Evolutionary conservation across 2,329 filamentous ascomycete species (phyloP).

Genomic region (Phaeosphaeriaceae sp.): DNA sequence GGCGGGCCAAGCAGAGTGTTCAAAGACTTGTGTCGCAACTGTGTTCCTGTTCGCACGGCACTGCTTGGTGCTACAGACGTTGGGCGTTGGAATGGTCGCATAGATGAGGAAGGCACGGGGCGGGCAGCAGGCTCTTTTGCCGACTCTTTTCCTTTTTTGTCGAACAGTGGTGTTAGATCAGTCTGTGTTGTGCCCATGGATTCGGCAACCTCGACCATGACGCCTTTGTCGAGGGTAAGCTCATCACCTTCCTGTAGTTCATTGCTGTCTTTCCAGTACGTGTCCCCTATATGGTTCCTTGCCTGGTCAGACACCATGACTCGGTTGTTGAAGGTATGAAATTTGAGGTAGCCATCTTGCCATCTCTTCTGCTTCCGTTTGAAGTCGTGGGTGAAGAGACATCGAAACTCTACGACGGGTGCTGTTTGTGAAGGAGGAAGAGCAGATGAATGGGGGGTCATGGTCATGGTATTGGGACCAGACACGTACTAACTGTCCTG

Average conservation of each 20-base stretch:
- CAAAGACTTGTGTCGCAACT: constrained; percentile 63
- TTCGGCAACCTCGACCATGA: constrained; percentile 82
- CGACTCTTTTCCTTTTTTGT: constrained; percentile 64
- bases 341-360: constrained; percentile 89
- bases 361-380: constrained; percentile 88
- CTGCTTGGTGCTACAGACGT: constrained; percentile 24
- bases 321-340: constrained; percentile 88
- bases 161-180: constrained; percentile 76
- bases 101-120: constrained; percentile 22
- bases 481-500: no score
- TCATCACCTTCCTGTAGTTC: constrained; percentile 83
- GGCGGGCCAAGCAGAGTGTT: constrained; percentile 70
- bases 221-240: constrained; percentile 75
- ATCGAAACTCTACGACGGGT: constrained; percentile 79
- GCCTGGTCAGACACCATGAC: constrained; percentile 88
- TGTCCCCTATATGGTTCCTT: constrained; percentile 82
- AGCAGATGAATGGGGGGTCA: constrained; percentile 31
- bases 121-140: constrained; percentile 50
- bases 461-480: not conserved
- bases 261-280: constrained; percentile 75
- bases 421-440: constrained; percentile 67
- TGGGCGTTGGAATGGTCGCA: constrained; percentile 26
- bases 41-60: constrained; percentile 33
- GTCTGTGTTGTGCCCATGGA: constrained; percentile 75
- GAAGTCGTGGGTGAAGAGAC: constrained; percentile 86